Base-by-base conservation (phyloP, 2,329 filamentous ascomycete genomes). In the Paramyrothecium sp. region DNA sequence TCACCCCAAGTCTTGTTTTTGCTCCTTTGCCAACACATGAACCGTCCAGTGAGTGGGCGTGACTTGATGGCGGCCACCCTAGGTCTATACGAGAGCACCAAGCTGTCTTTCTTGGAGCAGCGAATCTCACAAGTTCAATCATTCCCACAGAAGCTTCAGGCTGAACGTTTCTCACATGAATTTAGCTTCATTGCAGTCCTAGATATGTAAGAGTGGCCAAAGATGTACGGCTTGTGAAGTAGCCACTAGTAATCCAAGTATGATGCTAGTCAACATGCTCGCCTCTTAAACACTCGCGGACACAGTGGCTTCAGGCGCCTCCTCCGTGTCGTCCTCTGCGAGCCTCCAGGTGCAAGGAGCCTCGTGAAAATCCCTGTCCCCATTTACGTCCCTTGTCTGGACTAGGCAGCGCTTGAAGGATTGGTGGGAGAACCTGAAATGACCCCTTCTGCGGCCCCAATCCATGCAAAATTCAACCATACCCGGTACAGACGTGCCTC, bases 401-500 rank as follows among this genome's bases (percentile, higher is more conserved):
- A 41, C 34, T 49, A 58, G 5, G 53, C 58, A 60, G n/a, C 58
- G 50, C 56, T 60, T 60, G 56, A 49, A n/a, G 11, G 13, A 1
- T 56, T 60, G 56, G 20, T 48, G 38, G n/a, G 16, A 3, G 21
- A 54, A 60, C 13, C 51, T 26, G 54, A 60, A 60, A 46, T 60
- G 58, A 16, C 38, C 58, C 12, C 54, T 54, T 13, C 21, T 33
- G 3, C 13, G 16, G 20, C 10, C 13, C 51, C 54, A 60, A 53
- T 60, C 58, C 26, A 60, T 41, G 44, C 56, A 60, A 38, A 58
- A 56, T 26, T 58, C 58, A 0, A 16, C 51, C 56, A 60, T 56
- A 16, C 46, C 20, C 20, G 58, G 58, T 26, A 60, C 56, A n/a
- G 12, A 33, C 44, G 58, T 60, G 51, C 51, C 16, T 20, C 54